Evolutionary conservation across 2,329 filamentous ascomycete species (phyloP), one percentile per base, ranked within the genome.

Genomic region (Trichoderma atrobrunneum): DNA sequence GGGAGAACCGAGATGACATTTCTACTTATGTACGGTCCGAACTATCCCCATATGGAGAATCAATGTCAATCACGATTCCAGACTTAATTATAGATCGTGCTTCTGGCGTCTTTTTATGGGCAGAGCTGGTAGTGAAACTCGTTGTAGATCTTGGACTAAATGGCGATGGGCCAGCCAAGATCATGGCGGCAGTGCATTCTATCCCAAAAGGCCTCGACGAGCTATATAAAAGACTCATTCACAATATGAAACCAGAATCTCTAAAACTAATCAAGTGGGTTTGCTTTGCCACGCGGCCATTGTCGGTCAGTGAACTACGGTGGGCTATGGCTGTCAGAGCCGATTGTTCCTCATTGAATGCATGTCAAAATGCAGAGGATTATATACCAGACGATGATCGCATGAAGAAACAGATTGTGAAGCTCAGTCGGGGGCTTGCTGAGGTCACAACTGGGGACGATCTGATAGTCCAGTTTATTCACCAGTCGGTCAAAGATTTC

Each of bases 71-170:
- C 5, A 6, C 10, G 43, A 51, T 51, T 0, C n/a, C 18, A 12
- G 5, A 72, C 2, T 24, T 75, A 0, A 80, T 83, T 28, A 75
- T 72, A 1, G 5, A 71, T 5, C 76, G 76, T 16, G 77, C 81
- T 2, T 26, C 66, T 0, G 81, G 82, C 5, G 72, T 83, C 5
- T 83, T 83, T 59, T 73, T 82, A 24, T 84, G 82, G 82, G 80
- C 79, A 0, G 63, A 43, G 26, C 76, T 84, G 16, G 79, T 81
- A 0, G 73, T 78, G 10, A 59, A 76, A 0, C 26, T 12, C 1
- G 34, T 43, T 10, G 5, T 24, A 1, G 3, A 71, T 0, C 74
- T 79, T 16, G 57, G 76, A 1, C 36, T 26, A 0, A 77, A 1
- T 34, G 32, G 3, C 12, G 24, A 1, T 6, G 63, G 12, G 18